Conservation (phyloP, 768 basidiomycete species). For the Epithele typhae region DNA sequence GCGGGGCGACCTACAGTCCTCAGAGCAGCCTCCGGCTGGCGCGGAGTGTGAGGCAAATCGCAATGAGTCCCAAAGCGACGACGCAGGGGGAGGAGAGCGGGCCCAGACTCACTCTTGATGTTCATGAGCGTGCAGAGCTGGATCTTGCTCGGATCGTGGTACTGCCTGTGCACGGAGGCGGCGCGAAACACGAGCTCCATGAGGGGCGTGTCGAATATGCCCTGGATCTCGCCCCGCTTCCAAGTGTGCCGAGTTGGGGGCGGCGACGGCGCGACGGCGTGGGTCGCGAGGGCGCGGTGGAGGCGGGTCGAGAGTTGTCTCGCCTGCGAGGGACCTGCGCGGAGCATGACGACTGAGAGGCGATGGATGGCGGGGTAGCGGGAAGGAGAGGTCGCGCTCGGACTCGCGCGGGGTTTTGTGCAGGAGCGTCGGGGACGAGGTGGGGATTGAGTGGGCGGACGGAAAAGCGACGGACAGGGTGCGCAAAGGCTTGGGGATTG, state of each 20-base stretch:
- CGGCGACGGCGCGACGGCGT: constrained; percentile 33
- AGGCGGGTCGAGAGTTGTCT: constrained; percentile 20
- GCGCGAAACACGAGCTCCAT: constrained; percentile 88
- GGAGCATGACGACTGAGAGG: constrained; percentile 32
- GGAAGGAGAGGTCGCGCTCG: neutral
- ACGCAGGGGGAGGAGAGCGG: constrained; percentile 22
- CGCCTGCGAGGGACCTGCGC: constrained; percentile 19
- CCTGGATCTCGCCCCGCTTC: constrained; percentile 76
- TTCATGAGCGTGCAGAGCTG: constrained; percentile 98
- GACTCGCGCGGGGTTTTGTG: neutral
- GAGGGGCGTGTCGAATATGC: constrained; percentile 80
- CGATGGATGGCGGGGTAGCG: neutral
- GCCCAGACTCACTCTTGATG: constrained; percentile 77
- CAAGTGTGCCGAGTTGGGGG: constrained; percentile 55
- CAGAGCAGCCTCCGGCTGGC: constrained; percentile 88
- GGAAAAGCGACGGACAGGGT: neutral
- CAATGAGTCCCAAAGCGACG: constrained; percentile 4
- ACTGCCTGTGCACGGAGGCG: constrained; percentile 76
- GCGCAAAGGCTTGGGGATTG: constrained; percentile 8
- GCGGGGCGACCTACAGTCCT: constrained; percentile 71
- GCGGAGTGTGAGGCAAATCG: too few species aligned
- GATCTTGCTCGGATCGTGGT: constrained; percentile 86
- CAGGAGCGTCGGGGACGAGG: neutral
- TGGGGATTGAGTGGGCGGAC: constrained; percentile 20
- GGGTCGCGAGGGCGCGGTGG: constrained; percentile 58